Evolutionary conservation across 805 yeast genomes (phyloP).

Genomic region (Alloascoidea hylecoeti): DNA sequence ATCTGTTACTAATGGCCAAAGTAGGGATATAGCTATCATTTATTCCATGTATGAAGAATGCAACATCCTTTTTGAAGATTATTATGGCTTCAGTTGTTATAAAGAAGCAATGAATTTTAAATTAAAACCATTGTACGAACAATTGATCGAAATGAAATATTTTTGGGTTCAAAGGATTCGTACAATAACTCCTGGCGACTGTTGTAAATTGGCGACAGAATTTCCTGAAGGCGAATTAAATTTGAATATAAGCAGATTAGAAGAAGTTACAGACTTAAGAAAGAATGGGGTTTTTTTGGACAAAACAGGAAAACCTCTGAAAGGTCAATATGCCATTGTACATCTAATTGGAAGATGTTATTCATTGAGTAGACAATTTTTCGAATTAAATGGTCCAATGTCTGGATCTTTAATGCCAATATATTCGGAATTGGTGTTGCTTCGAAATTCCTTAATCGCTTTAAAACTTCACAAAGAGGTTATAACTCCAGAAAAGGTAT

Average conservation of each 20-base stretch:
- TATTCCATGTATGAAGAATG: slow-evolving; percentile 60
- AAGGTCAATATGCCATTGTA: slow-evolving; percentile 36
- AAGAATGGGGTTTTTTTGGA: slow-evolving; percentile 40
- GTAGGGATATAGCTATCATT: slow-evolving; percentile 15
- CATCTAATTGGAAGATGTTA: slow-evolving; percentile 83
- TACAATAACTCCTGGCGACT: too few relatives aligned
- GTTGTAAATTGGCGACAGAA: slow-evolving; percentile 80
- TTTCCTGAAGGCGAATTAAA: slow-evolving; percentile 97
- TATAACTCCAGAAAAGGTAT: slow-evolving; percentile 73
- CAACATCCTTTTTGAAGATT: slow-evolving; percentile 57
- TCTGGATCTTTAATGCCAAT: slow-evolving; percentile 86
- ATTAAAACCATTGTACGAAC: slow-evolving; percentile 45
- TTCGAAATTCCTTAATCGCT: slow-evolving; percentile 78
- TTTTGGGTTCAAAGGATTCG: slow-evolving; percentile 70
- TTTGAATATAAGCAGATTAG: slow-evolving; percentile 61
- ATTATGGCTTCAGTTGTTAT: slow-evolving; percentile 34
- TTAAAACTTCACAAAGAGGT: slow-evolving; percentile 90
- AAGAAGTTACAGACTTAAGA: slow-evolving; percentile 60
- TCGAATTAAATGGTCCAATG: slow-evolving; percentile 92
- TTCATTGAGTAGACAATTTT: slow-evolving; percentile 74
- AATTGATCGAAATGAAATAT: slow-evolving; percentile 50
- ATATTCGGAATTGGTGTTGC: slow-evolving; percentile 87
- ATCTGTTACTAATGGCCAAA: too few relatives aligned
- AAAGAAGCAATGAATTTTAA: slow-evolving; percentile 25
- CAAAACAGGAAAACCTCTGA: slow-evolving; percentile 15